Conservation (phyloP, 495 filamentous ascomycete species). For the Podospora pseudocomata region DNA sequence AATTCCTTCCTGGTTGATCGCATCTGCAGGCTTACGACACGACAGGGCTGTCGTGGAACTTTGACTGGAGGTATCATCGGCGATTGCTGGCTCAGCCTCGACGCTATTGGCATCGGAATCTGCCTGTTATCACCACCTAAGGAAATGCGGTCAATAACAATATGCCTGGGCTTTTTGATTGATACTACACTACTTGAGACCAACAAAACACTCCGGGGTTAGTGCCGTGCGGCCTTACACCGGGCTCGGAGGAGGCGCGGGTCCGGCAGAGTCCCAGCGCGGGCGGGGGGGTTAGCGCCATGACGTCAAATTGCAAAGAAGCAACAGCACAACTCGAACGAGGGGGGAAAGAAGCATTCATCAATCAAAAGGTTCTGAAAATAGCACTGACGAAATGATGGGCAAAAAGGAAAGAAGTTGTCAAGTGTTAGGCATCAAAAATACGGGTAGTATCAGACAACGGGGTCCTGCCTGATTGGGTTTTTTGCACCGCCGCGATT, state of each 20-base stretch:
- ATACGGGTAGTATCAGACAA: neutral
- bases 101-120: neutral
- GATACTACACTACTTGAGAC: neutral
- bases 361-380: neutral
- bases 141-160: neutral
- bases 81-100: neutral
- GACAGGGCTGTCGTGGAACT: neutral
- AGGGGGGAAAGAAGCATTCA: neutral
- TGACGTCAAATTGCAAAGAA: constrained; percentile 15
- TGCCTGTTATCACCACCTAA: neutral
- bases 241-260: constrained; percentile 7
- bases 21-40: neutral
- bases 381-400: neutral
- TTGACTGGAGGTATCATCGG: neutral
- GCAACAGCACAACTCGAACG: constrained; percentile 8
- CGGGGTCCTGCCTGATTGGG: constrained; percentile 11
- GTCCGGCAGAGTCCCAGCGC: constrained; percentile 3
- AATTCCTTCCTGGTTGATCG: neutral
- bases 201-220: constrained; percentile 4
- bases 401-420: neutral
- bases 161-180: neutral
- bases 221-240: constrained; percentile 4
- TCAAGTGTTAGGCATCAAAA: constrained; percentile 6
- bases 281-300: constrained; percentile 3
- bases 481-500: constrained; percentile 1